These are phyloP conservation scores for Dittrichia graveolens DNA, from an alignment of 129 eudicot genomes.

Conservation along the genomic window DNA sequence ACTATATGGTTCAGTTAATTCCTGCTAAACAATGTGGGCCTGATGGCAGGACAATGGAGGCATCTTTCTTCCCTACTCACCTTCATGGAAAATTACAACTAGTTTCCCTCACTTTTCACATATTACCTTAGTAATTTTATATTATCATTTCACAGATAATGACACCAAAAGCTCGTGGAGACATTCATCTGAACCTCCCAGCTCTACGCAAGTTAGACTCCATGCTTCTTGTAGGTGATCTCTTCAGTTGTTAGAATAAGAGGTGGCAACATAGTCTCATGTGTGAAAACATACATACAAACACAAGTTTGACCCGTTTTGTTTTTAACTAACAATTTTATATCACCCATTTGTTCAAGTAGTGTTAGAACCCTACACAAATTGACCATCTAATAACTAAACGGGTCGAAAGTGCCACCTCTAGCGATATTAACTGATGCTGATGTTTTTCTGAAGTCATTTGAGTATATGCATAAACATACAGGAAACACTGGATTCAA, in stretches of 20 bases:
- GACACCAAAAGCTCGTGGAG: slow-evolving; percentile 94
- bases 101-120: background rate
- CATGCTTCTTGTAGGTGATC: slow-evolving; percentile 87
- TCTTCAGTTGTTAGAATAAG: slow-evolving; percentile 3
- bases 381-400: no score
- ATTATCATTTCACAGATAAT: slow-evolving; percentile 59
- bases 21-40: slow-evolving; percentile 76
- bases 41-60: slow-evolving; percentile 83
- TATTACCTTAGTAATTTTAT: background rate
- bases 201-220: slow-evolving; percentile 85
- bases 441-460: slow-evolving; percentile 21
- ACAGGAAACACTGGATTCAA: slow-evolving; percentile 80
- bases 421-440: background rate
- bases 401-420: no score
- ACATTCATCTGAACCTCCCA: slow-evolving; percentile 79
- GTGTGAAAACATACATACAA: no score
- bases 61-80: slow-evolving; percentile 19
- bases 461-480: background rate
- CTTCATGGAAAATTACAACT: background rate
- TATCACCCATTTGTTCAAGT: no score
- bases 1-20: slow-evolving; percentile 88
- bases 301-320: no score
- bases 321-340: no score
- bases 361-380: no score
- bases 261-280: no score